phyloP scores from a whole-genome alignment of 148 eudicot species.

The Rhododendron ovatum region DNA sequence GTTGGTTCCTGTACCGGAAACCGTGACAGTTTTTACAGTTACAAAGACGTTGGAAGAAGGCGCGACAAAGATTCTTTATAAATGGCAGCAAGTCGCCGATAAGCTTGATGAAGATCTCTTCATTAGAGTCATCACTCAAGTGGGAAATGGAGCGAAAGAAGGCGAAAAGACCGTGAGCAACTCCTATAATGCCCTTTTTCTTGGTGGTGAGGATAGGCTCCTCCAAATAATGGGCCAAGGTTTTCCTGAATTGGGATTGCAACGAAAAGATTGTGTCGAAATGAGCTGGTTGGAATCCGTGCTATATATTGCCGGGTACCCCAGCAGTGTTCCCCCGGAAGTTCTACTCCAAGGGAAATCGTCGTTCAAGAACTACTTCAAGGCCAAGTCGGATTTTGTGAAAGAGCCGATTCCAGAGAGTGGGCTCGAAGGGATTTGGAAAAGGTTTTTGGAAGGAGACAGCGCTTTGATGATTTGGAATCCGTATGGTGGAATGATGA shows the following conservation, averaged over 20 bases:
- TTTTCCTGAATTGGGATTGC: neutral
- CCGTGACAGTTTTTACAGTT: neutral
- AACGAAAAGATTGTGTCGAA: neutral
- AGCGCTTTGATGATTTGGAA: neutral
- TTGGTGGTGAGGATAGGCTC: neutral
- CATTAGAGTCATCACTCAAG: neutral
- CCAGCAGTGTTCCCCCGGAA: neutral
- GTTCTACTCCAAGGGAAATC: neutral
- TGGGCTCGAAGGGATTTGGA: neutral
- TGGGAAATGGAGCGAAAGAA: neutral
- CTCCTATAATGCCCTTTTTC: neutral
- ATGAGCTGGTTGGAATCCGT: slow-evolving; percentile 4
- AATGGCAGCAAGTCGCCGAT: neutral
- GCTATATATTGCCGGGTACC: neutral
- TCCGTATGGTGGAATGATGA: neutral
- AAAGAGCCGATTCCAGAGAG: neutral
- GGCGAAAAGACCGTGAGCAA: neutral
- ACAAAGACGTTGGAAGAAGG: neutral
- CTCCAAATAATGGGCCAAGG: neutral
- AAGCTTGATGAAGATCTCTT: neutral
- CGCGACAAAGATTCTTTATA: neutral
- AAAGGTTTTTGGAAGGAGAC: neutral
- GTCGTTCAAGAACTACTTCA: neutral
- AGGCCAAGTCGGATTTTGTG: neutral
- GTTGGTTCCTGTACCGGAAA: neutral